Percentiles rank a stretch among this genome's conserved stretches.
phyloP scores from a whole-genome alignment of 306 rosid genomes.

The Boehmeria nivea region DNA sequence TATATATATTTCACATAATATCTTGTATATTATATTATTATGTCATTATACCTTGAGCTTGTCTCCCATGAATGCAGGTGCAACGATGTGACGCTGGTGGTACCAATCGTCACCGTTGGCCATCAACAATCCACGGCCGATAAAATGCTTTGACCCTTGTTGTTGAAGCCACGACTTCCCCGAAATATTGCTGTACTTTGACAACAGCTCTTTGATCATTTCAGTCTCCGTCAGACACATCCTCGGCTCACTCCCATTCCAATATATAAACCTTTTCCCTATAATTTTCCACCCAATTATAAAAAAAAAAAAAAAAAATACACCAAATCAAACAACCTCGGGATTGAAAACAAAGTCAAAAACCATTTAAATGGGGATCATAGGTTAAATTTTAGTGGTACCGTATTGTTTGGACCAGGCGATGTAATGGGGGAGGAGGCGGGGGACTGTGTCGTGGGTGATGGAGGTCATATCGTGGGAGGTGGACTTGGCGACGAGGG shows the following conservation, averaged over 20 bases:
- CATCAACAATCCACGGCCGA: constrained; percentile 45
- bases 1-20: too few relatives aligned
- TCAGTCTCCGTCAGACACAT: constrained; percentile 42
- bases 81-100: constrained; percentile 48
- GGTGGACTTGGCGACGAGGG: constrained; percentile 54
- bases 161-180: constrained; percentile 52
- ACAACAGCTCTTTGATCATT: constrained; percentile 39
- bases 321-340: background rate
- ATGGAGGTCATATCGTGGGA: constrained; percentile 66
- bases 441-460: constrained; percentile 73
- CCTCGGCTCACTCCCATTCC: constrained; percentile 51
- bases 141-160: constrained; percentile 46
- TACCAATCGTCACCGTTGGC: constrained; percentile 47
- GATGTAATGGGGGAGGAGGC: constrained; percentile 76
- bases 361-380: constrained; percentile 52
- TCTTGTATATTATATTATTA: too few relatives aligned
- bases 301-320: background rate
- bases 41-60: constrained; percentile 48
- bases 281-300: too few relatives aligned
- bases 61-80: constrained; percentile 42
- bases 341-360: too few relatives aligned
- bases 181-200: constrained; percentile 34
- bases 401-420: constrained; percentile 76
- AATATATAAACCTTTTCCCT: constrained; percentile 43
- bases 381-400: constrained; percentile 39